Percentiles rank a stretch among this genome's conserved stretches.
phyloP scores from a whole-genome alignment of 2,329 filamentous ascomycete genomes.

The Xylaria digitata region DNA sequence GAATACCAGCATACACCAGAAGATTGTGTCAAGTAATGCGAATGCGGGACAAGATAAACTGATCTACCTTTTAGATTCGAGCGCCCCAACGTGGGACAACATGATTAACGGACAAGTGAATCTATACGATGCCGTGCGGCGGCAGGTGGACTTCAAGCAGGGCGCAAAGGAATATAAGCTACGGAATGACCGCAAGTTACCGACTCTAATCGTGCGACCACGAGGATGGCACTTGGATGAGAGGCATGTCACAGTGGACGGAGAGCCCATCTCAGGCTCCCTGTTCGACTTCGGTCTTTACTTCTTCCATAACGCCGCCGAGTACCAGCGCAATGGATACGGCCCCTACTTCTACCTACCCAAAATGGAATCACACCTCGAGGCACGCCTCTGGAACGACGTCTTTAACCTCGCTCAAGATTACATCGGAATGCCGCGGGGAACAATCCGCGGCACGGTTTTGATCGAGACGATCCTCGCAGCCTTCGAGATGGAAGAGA shows the following conservation, averaged over 20 bases:
- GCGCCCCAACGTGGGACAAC: conserved; percentile 97
- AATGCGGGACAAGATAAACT: conserved; percentile 20
- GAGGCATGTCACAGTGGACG: conserved; percentile 96
- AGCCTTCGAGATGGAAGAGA: conserved; percentile 99
- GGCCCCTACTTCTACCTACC: conserved; percentile 98
- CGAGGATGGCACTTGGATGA: conserved; percentile 98
- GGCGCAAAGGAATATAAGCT: conserved; percentile 98
- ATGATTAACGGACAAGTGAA: conserved; percentile 99
- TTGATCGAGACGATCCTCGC: conserved; percentile 98
- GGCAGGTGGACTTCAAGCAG: conserved; percentile 95
- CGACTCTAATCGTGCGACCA: conserved; percentile 92
- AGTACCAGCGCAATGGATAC: conserved; percentile 83
- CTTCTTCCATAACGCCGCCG: conserved; percentile 97
- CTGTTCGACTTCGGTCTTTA: conserved; percentile 98
- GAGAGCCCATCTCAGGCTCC: conserved; percentile 90
- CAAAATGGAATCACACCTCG: conserved; percentile 98
- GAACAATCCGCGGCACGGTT: conserved; percentile 93
- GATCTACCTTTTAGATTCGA: conserved; percentile 74
- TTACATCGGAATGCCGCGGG: conserved; percentile 86
- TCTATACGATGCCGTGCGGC: conserved; percentile 94
- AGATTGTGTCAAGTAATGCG: background rate
- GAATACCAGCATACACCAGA: background rate
- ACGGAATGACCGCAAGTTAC: conserved; percentile 83
- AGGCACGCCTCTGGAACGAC: conserved; percentile 98
- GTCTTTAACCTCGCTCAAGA: conserved; percentile 97